A percentile compares a stretch with the other conserved stretches of the same genome.
These are phyloP conservation scores for Blastomyces silverae DNA, from an alignment of 2,329 filamentous ascomycete species.

Conservation along the genomic window DNA sequence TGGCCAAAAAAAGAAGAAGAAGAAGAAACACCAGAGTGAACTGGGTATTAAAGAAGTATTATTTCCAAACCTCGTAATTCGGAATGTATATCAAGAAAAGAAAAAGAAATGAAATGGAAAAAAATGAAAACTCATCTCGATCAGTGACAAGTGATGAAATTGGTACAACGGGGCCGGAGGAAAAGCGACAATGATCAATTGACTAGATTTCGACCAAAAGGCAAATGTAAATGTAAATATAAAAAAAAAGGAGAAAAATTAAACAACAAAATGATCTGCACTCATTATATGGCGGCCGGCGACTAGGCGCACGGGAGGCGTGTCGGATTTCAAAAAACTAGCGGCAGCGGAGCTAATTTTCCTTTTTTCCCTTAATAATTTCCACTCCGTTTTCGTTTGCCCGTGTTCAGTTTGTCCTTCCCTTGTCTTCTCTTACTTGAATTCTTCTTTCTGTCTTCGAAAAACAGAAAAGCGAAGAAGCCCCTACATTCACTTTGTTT, in stretches of 20 bases:
- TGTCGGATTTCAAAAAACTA: background rate
- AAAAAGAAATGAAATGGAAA: background rate
- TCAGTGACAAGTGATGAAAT: background rate
- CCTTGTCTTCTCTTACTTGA: background rate
- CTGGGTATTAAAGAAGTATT: constrained; percentile 1
- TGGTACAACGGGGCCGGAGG: background rate
- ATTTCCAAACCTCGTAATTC: background rate
- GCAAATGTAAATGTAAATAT: background rate
- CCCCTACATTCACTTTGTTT: background rate
- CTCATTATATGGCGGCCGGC: background rate
- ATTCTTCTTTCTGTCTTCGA: background rate
- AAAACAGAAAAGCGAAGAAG: background rate
- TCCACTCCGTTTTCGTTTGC: background rate
- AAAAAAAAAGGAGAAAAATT: background rate
- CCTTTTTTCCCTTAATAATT: background rate
- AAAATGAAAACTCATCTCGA: background rate
- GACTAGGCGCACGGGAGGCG: background rate
- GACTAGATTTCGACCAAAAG: background rate
- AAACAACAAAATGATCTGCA: background rate
- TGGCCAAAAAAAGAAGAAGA: background rate
- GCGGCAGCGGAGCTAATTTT: background rate
- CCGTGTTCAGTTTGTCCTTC: background rate
- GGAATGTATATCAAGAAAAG: background rate
- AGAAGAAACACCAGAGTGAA: background rate
- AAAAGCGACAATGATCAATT: background rate